These are phyloP conservation scores for Diospyros kaki DNA, from an alignment of 148 eudicot genomes.

Conservation along the genomic window DNA sequence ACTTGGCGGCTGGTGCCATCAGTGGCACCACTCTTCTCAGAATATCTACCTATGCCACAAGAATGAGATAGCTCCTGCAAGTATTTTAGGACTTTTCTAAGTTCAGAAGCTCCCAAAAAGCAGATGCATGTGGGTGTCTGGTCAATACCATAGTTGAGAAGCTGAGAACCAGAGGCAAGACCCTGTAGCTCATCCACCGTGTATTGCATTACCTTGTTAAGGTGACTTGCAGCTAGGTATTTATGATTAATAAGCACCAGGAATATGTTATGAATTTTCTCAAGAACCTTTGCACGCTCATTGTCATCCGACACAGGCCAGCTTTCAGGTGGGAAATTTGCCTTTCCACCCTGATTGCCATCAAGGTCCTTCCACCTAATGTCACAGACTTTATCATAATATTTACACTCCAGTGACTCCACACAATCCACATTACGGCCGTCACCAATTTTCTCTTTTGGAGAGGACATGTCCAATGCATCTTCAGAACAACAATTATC, in stretches of 20 bases:
- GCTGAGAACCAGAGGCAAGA: constrained; percentile 66
- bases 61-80: constrained; percentile 70
- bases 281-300: constrained; percentile 77
- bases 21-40: constrained; percentile 43
- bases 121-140: constrained; percentile 84
- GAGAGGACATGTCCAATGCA: constrained; percentile 45
- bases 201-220: constrained; percentile 61
- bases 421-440: constrained; percentile 29
- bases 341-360: constrained; percentile 34
- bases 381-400: constrained; percentile 28
- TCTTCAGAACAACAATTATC: constrained; percentile 47
- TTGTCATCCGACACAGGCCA: constrained; percentile 80
- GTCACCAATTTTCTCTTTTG: constrained; percentile 33
- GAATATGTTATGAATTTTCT: constrained; percentile 55
- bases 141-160: constrained; percentile 59
- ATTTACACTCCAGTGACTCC: constrained; percentile 44
- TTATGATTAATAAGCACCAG: constrained; percentile 57
- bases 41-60: constrained; percentile 60
- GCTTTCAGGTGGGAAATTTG: constrained; percentile 37
- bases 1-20: constrained; percentile 15
- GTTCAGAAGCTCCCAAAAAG: constrained; percentile 69
- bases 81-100: constrained; percentile 59
- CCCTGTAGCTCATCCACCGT: constrained; percentile 71
- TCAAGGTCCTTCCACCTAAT: constrained; percentile 44
- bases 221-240: constrained; percentile 69